Evolutionary conservation across 208 protist genomes (phyloP).

Genomic region (Leishmania turanica): DNA sequence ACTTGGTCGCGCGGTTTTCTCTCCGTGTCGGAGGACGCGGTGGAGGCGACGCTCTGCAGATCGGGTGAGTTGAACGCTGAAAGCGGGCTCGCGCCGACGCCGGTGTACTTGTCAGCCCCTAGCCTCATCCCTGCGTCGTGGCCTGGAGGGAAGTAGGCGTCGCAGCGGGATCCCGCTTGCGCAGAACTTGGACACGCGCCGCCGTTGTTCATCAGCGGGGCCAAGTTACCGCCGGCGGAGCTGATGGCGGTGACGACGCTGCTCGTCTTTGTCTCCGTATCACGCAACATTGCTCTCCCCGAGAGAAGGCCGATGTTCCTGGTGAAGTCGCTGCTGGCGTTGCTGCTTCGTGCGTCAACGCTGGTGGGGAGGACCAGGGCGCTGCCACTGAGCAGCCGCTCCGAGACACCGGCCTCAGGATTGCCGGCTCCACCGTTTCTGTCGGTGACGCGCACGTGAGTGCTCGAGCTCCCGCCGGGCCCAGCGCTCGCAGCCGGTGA

Average conservation of each 20-base stretch:
- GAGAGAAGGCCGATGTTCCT: not conserved
- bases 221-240: not conserved
- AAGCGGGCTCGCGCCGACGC: conserved; percentile 10
- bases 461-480: not conserved
- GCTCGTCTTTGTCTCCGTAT: not conserved
- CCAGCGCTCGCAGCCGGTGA: not conserved
- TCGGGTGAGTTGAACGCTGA: conserved; percentile 1
- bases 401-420: not conserved
- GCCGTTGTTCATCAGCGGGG: not conserved
- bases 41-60: conserved; percentile 21
- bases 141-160: conserved; percentile 20
- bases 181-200: not conserved
- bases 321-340: not conserved
- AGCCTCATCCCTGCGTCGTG: conserved; percentile 28
- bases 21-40: not conserved
- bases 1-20: too few relatives aligned
- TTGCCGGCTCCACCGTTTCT: not conserved
- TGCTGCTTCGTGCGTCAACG: not conserved
- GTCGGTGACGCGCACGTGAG: not conserved
- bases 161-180: conserved; percentile 1
- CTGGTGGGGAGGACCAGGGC: conserved; percentile 2
- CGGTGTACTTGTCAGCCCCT: conserved; percentile 25
- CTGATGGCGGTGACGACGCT: not conserved
- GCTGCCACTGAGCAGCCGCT: not conserved
- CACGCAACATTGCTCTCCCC: not conserved